Base-by-base conservation (phyloP, 345 rosid species). In the Ceriops tagal region DNA sequence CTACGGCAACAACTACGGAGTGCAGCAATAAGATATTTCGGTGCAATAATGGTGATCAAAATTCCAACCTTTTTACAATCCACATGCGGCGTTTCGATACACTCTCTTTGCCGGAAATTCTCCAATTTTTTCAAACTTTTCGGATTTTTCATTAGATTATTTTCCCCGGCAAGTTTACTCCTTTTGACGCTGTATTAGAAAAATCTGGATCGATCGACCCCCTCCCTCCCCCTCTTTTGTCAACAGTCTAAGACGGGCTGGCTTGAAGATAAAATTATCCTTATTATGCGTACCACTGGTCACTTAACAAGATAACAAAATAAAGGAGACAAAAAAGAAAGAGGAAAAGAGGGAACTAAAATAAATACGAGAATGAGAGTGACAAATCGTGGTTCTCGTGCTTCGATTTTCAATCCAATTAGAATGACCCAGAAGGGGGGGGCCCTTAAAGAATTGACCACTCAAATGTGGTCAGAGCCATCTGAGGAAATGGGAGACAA, bases 301-400 rank as follows among this genome's bases (percentile, higher is more conserved):
- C 26, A 53, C 5, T 7, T 21, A n/a, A 5, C 57, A 53, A n/a
- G 7, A 53, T 55, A n/a, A n/a, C 13, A 11, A 21, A 56, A 27
- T 56, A 21, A 21, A 15, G 59, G 24, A 28, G 57, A 56, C 59
- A 22, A 56, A 21, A 52, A 20, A 20, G 22, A 31, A 31, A 31
- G 34, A 31, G 32, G 6, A 28, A 8, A 46, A 49, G 66, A 34
- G 21, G 26, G 58, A 7, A 13, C 0, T 3, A 5, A n/a, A 47
- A 37, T 26, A 8, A 27, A 60, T 19, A 27, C 6, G 20, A 9
- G 15, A 7, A 22, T 21, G 5, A 31, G 34, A 34, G 35, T 8
- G 53, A 20, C 8, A 49, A 1, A 9, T 46, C 80, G 71, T 73
- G 82, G 32, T 78, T 71, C 79, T 73, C 75, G 58, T 78, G 82